A percentile compares a stretch with the other conserved stretches of the same genome.
These are phyloP conservation scores for Fusarium agapanthi DNA, from an alignment of 2,329 filamentous ascomycete genomes.

Conservation along the genomic window DNA sequence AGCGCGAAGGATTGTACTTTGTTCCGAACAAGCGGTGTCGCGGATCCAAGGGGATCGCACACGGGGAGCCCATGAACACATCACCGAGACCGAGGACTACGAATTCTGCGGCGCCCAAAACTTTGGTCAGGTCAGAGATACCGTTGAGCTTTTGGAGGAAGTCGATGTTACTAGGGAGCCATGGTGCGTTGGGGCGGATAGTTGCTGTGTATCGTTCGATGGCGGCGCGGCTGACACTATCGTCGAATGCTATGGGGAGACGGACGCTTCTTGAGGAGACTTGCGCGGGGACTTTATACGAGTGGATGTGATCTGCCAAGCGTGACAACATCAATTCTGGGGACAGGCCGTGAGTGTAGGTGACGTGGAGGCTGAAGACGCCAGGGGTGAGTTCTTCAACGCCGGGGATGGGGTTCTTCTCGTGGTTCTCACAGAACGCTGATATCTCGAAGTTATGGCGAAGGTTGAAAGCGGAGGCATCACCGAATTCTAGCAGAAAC, in stretches of 20 bases:
- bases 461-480: constrained; percentile 43
- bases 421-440: constrained; percentile 46
- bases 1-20: constrained; percentile 51
- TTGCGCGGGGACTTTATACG: constrained; percentile 29
- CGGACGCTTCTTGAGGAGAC: constrained; percentile 45
- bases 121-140: constrained; percentile 38
- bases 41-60: constrained; percentile 48
- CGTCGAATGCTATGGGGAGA: constrained; percentile 52
- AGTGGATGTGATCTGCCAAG: constrained; percentile 36
- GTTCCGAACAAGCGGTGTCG: constrained; percentile 49
- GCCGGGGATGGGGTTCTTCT: constrained; percentile 37
- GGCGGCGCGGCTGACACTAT: constrained; percentile 56
- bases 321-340: constrained; percentile 33
- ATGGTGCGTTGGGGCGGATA: constrained; percentile 67
- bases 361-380: constrained; percentile 47
- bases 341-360: constrained; percentile 35
- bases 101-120: constrained; percentile 46
- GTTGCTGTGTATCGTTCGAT: constrained; percentile 69
- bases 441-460: constrained; percentile 47
- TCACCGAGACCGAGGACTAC: constrained; percentile 51
- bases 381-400: constrained; percentile 48
- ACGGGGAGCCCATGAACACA: constrained; percentile 52
- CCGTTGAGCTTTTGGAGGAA: constrained; percentile 56
- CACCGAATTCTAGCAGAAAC: constrained; percentile 48
- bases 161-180: constrained; percentile 68